Conservation (phyloP, 1,284 basidiomycete species). For the Sporisorium graminicola region DNA sequence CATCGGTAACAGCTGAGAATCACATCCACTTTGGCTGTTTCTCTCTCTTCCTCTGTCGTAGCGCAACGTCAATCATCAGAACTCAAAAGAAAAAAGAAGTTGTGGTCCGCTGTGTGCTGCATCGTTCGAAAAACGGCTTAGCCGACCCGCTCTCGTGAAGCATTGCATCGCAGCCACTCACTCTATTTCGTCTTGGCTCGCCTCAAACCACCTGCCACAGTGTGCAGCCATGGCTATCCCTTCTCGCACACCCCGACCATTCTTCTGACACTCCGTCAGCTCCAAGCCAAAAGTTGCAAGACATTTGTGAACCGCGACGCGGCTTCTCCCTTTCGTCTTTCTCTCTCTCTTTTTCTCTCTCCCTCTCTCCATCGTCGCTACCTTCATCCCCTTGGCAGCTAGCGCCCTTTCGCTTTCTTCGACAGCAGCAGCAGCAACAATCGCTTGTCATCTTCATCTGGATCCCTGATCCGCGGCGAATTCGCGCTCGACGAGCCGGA, state of each 20-base stretch:
- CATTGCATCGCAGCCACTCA: no score
- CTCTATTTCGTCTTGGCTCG: background rate
- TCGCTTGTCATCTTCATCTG: no score
- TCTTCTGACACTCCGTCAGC: background rate
- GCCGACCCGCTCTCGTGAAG: background rate
- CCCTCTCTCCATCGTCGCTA: background rate
- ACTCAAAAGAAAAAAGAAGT: background rate
- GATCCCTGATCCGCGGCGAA: no score
- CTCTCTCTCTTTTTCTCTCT: background rate
- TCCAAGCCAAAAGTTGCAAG: background rate
- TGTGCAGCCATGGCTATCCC: background rate
- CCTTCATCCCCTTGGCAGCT: background rate
- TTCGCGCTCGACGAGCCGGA: no score
- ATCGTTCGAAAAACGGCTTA: background rate
- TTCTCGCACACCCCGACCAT: background rate
- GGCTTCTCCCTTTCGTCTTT: background rate
- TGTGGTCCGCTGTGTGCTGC: background rate
- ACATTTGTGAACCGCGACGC: no score
- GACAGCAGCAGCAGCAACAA: no score
- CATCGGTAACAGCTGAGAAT: background rate
- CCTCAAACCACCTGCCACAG: constrained; percentile 1
- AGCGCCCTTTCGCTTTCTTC: background rate
- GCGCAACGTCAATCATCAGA: background rate
- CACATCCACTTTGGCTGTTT: background rate
- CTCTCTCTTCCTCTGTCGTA: background rate